Conservation (phyloP, 805 yeast species). For the Martiniozyma abietophila region DNA sequence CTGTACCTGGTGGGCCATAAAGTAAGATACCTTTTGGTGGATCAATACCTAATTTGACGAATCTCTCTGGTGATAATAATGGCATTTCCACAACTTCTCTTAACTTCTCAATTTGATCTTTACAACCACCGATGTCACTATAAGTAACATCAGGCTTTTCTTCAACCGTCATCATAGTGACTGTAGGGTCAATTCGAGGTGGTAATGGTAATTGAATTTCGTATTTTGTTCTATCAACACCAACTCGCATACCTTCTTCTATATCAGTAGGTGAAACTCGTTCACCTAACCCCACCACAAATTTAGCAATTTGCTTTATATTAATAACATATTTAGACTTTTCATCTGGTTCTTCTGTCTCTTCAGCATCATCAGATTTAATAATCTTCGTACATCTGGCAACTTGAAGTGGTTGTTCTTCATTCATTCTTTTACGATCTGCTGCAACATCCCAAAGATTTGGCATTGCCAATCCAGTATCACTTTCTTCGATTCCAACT, state of each 20-base stretch:
- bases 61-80: slow-evolving; percentile 88
- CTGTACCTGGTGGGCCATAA: slow-evolving; percentile 99
- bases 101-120: slow-evolving; percentile 94
- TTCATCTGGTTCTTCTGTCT: slow-evolving; percentile 41
- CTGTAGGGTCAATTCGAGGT: slow-evolving; percentile 95
- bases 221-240: slow-evolving; percentile 95
- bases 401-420: slow-evolving; percentile 94
- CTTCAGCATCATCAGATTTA: slow-evolving; percentile 41
- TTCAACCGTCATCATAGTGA: slow-evolving; percentile 99
- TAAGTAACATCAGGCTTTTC: slow-evolving; percentile 99
- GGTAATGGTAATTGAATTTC: slow-evolving; percentile 96
- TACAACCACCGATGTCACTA: slow-evolving; percentile 97
- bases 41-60: slow-evolving; percentile 93
- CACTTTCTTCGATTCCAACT: slow-evolving; percentile 89
- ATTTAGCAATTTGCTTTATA: slow-evolving; percentile 96
- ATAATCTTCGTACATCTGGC: slow-evolving; percentile 98
- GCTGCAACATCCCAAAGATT: slow-evolving; percentile 97
- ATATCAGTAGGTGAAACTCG: slow-evolving; percentile 97
- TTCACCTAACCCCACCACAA: slow-evolving; percentile 94
- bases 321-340: slow-evolving; percentile 91
- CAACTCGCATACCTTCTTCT: slow-evolving; percentile 99
- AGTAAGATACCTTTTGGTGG: slow-evolving; percentile 97
- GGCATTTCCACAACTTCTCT: slow-evolving; percentile 96
- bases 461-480: slow-evolving; percentile 96
- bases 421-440: slow-evolving; percentile 85